Evolutionary conservation across 768 basidiomycete species (phyloP).

Genomic region (Glaciozyma martinii): DNA sequence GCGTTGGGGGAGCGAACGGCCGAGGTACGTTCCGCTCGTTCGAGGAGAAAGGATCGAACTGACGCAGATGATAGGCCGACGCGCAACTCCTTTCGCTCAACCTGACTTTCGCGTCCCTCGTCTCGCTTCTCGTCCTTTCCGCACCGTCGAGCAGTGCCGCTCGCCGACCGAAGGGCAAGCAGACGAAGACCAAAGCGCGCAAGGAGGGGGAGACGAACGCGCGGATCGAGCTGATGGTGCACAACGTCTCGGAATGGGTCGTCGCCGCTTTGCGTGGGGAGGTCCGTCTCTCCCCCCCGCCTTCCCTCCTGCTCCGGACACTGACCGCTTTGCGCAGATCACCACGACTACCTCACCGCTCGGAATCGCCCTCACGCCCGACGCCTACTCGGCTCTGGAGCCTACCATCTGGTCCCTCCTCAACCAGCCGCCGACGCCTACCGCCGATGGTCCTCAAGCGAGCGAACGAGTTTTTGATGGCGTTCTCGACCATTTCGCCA

Average conservation of each 20-base stretch:
- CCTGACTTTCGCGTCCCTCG: constrained; percentile 67
- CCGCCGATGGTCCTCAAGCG: constrained; percentile 14
- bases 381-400: constrained; percentile 47
- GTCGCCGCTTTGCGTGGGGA: constrained; percentile 15
- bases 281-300: constrained; percentile 9
- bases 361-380: constrained; percentile 13
- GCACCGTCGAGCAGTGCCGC: neutral
- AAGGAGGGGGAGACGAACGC: neutral
- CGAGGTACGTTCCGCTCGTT: constrained; percentile 9
- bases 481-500: constrained; percentile 57
- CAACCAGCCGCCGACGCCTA: constrained; percentile 36
- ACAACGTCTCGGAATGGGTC: constrained; percentile 30
- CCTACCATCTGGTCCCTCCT: constrained; percentile 49
- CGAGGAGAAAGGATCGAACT: neutral
- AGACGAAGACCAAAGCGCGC: neutral
- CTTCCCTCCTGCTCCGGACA: neutral
- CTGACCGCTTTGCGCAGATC: constrained; percentile 13
- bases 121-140: constrained; percentile 42
- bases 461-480: constrained; percentile 47
- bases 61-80: neutral
- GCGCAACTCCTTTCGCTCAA: constrained; percentile 62
- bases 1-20: constrained; percentile 29
- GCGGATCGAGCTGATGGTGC: constrained; percentile 4
- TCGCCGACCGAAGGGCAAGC: neutral
- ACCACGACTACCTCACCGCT: constrained; percentile 6